phyloP scores from a whole-genome alignment of 352 stramenopile genomes.

The Phytophthora vignae region DNA sequence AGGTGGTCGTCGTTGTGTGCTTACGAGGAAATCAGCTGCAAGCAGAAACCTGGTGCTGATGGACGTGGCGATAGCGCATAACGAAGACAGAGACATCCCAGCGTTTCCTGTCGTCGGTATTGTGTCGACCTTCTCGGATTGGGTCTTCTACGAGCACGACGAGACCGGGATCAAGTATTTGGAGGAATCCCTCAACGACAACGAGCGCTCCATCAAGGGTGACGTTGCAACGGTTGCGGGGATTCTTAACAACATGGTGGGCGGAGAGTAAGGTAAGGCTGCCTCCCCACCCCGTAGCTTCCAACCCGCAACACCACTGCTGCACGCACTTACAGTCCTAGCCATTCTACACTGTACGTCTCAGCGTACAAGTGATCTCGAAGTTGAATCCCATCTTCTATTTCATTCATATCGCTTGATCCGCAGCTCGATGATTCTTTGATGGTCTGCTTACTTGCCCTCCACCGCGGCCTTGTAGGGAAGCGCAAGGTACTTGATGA shows the following conservation, averaged over 20 bases:
- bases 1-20: not conserved
- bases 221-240: conserved; percentile 7
- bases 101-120: conserved; percentile 3
- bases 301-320: not conserved
- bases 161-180: conserved; percentile 10
- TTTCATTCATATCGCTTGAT: conserved; percentile 1
- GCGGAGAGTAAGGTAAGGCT: not conserved
- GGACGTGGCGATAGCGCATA: not conserved
- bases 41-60: conserved; percentile 6
- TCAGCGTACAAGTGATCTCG: not conserved
- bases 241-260: conserved; percentile 8
- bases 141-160: conserved; percentile 12
- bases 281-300: no score
- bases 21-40: not conserved
- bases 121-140: conserved; percentile 11
- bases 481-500: conserved; percentile 85
- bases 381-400: conserved; percentile 13
- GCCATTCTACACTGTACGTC: not conserved
- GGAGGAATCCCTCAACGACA: conserved; percentile 13
- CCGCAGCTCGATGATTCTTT: not conserved
- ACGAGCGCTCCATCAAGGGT: conserved; percentile 8
- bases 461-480: conserved; percentile 68
- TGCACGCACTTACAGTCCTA: not conserved
- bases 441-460: conserved; percentile 32
- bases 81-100: not conserved